These are phyloP conservation scores for Pilobolus umbonatus DNA, from an alignment of 192 early-diverging fungal genomes.

Conservation along the genomic window DNA sequence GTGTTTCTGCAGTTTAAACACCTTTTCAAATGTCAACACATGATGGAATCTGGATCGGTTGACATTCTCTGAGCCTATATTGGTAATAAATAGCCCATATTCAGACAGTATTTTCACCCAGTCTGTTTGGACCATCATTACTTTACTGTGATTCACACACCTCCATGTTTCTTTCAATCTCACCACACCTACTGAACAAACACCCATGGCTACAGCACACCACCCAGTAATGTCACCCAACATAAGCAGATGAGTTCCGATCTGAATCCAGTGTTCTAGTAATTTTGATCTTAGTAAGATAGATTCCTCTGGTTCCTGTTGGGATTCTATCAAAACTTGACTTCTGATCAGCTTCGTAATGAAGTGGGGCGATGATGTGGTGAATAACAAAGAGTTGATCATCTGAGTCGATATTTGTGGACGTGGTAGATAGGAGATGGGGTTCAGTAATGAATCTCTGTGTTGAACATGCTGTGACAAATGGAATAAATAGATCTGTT, in stretches of 20 bases:
- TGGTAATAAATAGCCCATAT: constrained; percentile 46
- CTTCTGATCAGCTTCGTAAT: constrained; percentile 61
- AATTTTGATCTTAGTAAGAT: constrained; percentile 41
- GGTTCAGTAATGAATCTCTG: constrained; percentile 17
- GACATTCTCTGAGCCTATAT: constrained; percentile 29
- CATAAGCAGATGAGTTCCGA: constrained; percentile 46
- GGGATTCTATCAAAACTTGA: constrained; percentile 56
- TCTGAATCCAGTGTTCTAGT: constrained; percentile 65
- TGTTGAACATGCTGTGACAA: constrained; percentile 21
- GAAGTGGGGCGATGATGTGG: constrained; percentile 63
- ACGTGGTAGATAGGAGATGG: constrained; percentile 31
- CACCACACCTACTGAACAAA: constrained; percentile 61
- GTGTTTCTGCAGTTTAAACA: not conserved
- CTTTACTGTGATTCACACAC: constrained; percentile 44
- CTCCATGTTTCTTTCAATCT: constrained; percentile 70
- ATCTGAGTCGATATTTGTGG: constrained; percentile 28
- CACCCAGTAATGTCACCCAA: constrained; percentile 64
- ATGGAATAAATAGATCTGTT: constrained; percentile 70
- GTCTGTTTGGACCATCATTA: constrained; percentile 42
- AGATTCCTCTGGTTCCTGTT: constrained; percentile 19
- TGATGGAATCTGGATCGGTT: not conserved
- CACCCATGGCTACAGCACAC: constrained; percentile 60
- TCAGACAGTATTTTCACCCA: constrained; percentile 59
- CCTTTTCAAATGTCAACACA: not conserved
- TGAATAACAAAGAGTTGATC: constrained; percentile 44